Conservation (phyloP, 2,329 filamentous ascomycete genomes). For the Pseudonectria foliicola region DNA sequence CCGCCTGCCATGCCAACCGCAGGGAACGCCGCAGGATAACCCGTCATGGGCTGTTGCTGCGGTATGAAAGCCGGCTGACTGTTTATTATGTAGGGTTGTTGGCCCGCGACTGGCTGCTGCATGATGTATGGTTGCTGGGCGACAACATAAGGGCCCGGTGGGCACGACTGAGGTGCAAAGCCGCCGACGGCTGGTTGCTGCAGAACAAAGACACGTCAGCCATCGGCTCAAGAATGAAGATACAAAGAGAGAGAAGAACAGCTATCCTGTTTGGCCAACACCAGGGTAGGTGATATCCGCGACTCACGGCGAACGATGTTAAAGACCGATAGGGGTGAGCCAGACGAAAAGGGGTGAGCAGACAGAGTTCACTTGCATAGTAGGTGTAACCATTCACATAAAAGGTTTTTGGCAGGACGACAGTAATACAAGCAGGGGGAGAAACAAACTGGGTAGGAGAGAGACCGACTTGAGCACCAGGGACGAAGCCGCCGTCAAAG, state of each 20-base stretch:
- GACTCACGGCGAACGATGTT: too few relatives aligned
- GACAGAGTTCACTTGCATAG: slow-evolving; percentile 32
- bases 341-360: slow-evolving; percentile 3
- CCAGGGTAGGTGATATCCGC: too few relatives aligned
- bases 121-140: slow-evolving; percentile 27
- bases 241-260: not conserved
- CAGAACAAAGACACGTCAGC: slow-evolving; percentile 11
- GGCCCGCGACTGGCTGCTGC: slow-evolving; percentile 25
- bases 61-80: slow-evolving; percentile 20
- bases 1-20: slow-evolving; percentile 19
- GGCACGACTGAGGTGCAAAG: slow-evolving; percentile 21
- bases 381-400: slow-evolving; percentile 27
- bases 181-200: slow-evolving; percentile 26
- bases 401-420: slow-evolving; percentile 26
- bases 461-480: slow-evolving; percentile 28
- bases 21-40: slow-evolving; percentile 19
- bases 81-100: slow-evolving; percentile 27
- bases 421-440: slow-evolving; percentile 20
- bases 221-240: not conserved
- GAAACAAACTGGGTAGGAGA: slow-evolving; percentile 23
- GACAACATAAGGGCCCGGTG: slow-evolving; percentile 23
- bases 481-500: slow-evolving; percentile 32
- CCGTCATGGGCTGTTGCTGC: slow-evolving; percentile 20
- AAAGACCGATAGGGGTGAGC: slow-evolving; percentile 1
- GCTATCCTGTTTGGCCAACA: too few relatives aligned